phyloP scores from a whole-genome alignment of 345 rosid genomes.

The Gossypium turneri region DNA sequence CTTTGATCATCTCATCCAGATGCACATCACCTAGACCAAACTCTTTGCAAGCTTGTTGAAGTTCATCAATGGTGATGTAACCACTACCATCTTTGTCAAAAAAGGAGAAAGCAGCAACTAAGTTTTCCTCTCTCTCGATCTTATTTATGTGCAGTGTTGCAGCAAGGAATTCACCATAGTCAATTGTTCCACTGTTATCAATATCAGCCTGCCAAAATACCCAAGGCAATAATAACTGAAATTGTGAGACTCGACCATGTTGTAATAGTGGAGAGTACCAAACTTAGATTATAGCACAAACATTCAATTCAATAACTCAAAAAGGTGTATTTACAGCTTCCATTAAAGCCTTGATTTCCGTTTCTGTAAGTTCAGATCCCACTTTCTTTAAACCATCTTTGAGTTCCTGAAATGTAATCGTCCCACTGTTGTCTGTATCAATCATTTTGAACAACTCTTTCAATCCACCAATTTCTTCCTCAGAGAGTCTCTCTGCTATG shows the following conservation, averaged over 20 bases:
- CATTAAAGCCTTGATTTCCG: slow-evolving; percentile 88
- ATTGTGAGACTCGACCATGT: slow-evolving; percentile 10
- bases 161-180: slow-evolving; percentile 90
- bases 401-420: slow-evolving; percentile 87
- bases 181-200: slow-evolving; percentile 84
- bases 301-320: neutral
- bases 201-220: slow-evolving; percentile 73
- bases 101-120: slow-evolving; percentile 77
- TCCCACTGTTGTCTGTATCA: slow-evolving; percentile 88
- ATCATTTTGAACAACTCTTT: slow-evolving; percentile 93
- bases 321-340: slow-evolving; percentile 55
- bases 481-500: slow-evolving; percentile 94
- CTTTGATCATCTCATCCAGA: slow-evolving; percentile 78
- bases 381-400: slow-evolving; percentile 79
- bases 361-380: slow-evolving; percentile 84
- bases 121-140: slow-evolving; percentile 88
- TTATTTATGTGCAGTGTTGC: slow-evolving; percentile 90
- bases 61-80: slow-evolving; percentile 84
- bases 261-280: neutral
- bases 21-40: slow-evolving; percentile 81
- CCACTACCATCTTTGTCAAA: slow-evolving; percentile 95
- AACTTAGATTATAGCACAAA: neutral
- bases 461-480: slow-evolving; percentile 96
- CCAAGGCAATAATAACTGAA: slow-evolving; percentile 3
- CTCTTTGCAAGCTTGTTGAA: slow-evolving; percentile 90